phyloP scores from a whole-genome alignment of 805 yeast genomes.

The Ogataea corticis region DNA sequence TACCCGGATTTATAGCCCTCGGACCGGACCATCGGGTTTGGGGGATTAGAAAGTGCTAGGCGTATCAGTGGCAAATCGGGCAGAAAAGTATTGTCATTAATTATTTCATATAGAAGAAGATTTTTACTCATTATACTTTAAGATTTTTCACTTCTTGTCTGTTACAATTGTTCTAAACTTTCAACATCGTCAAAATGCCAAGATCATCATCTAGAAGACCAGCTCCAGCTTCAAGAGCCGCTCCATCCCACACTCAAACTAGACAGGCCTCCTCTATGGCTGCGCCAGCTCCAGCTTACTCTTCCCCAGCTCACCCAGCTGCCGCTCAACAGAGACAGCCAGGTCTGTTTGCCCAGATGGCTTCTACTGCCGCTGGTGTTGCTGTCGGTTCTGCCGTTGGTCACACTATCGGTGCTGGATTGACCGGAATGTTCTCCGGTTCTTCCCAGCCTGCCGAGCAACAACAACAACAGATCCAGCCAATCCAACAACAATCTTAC shows the following conservation, averaged over 20 bases:
- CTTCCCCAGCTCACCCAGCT: conserved; percentile 47
- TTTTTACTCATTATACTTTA: neutral
- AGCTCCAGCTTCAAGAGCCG: conserved; percentile 48
- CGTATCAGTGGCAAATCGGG: conserved; percentile 7
- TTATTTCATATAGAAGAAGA: neutral
- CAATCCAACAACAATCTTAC: conserved; percentile 28
- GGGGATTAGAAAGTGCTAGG: neutral
- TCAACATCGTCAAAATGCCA: conserved; percentile 26
- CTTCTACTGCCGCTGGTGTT: conserved; percentile 98
- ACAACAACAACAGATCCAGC: conserved; percentile 35
- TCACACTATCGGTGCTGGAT: conserved; percentile 94
- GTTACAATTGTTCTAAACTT: neutral
- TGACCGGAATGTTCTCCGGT: conserved; percentile 87
- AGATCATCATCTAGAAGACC: conserved; percentile 41
- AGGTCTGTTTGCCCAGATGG: conserved; percentile 96
- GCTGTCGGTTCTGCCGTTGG: conserved; percentile 98
- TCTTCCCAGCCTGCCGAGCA: conserved; percentile 45
- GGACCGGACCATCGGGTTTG: conserved; percentile 3
- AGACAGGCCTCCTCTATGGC: conserved; percentile 82
- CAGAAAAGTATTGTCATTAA: conserved; percentile 9
- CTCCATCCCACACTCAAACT: conserved; percentile 40
- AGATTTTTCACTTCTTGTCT: neutral
- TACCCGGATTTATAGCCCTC: neutral
- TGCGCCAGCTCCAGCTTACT: conserved; percentile 42
- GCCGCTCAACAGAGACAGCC: conserved; percentile 65